phyloP scores from a whole-genome alignment of 257 asterid genomes.

The Sherardia arvensis region DNA sequence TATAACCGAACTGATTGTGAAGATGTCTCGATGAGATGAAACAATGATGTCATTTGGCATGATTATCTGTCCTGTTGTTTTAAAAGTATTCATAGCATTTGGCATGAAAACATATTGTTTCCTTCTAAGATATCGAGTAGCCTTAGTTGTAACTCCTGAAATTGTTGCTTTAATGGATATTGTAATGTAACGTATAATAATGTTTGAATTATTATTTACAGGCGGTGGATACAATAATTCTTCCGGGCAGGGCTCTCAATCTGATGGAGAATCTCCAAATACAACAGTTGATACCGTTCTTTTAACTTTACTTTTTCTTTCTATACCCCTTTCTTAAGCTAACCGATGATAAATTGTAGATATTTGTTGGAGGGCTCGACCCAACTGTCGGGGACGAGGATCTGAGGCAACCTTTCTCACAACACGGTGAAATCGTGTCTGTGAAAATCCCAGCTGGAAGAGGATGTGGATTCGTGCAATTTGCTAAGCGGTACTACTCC shows the following conservation, averaged over 20 bases:
- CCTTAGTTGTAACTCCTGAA: background rate
- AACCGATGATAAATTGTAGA: conserved; percentile 36
- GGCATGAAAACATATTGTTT: background rate
- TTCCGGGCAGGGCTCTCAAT: conserved; percentile 56
- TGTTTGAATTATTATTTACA: conserved; percentile 20
- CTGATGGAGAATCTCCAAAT: conserved; percentile 74
- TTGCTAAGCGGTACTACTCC: conserved; percentile 61
- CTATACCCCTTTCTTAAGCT: conserved; percentile 13
- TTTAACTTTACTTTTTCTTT: conserved; percentile 10
- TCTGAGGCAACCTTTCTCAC: conserved; percentile 75
- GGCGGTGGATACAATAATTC: conserved; percentile 89
- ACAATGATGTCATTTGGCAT: background rate
- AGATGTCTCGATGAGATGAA: background rate
- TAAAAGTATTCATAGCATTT: background rate
- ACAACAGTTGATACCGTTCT: conserved; percentile 64
- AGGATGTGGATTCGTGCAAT: conserved; percentile 94
- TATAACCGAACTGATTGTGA: no score
- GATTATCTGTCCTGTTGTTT: background rate
- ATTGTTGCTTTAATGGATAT: background rate
- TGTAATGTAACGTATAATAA: background rate
- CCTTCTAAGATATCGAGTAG: background rate
- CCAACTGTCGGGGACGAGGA: conserved; percentile 76
- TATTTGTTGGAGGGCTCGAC: conserved; percentile 94
- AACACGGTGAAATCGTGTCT: conserved; percentile 71
- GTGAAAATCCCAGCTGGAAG: conserved; percentile 83